Evolutionary conservation across 164 flowering plant species (phyloP), one percentile per base, ranked within the genome.

Genomic region (Dillenia suffruticosa): DNA sequence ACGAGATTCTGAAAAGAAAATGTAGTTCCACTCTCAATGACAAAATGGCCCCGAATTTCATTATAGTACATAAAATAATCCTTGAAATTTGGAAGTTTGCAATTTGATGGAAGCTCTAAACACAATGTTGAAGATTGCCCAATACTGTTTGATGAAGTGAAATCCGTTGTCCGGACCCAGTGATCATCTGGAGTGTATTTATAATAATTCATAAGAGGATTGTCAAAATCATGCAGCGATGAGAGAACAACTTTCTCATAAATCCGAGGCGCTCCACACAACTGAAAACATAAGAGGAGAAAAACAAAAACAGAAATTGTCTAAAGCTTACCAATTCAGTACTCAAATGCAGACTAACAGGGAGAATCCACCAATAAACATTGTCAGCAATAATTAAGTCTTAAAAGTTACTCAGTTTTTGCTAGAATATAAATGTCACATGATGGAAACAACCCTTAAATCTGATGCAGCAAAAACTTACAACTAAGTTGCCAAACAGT

Each of bases 71-170:
- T 64, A 69, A 84, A 87, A 48, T 72, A 65, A 49, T 81, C 77
- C 11, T 51, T 49, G 40, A 93, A 76, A 67, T 80, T 62, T 14
- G 95, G 87, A 60, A 89, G 75, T 6, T 61, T 12, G 45, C 66
- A 55, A 17, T 61, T 67, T 51, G 24, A 2, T 45, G 90, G 82
- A 59, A 93, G 74, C 79, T 88, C 85, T 68, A 90, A 57, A 65
- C 98, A 93, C 49, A 90, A n/a, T 22, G 79, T 69, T 49, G 94
- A 84, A 24, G 97, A 93, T 40, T 89, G 96, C 2, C 98, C 98
- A 56, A 93, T 81, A 16, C 64, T 66, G 58, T 56, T 64, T 1
- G 60, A 72, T 60, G 79, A 76, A 57, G 96, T 84, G 61, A 90
- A 93, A 76, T 93, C 98, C 15, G 76, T 76, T 17, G 81, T 56